Conservation (phyloP, 225 moss, liverwort and hornwort genomes). For the Antitrichia curtipendula region DNA sequence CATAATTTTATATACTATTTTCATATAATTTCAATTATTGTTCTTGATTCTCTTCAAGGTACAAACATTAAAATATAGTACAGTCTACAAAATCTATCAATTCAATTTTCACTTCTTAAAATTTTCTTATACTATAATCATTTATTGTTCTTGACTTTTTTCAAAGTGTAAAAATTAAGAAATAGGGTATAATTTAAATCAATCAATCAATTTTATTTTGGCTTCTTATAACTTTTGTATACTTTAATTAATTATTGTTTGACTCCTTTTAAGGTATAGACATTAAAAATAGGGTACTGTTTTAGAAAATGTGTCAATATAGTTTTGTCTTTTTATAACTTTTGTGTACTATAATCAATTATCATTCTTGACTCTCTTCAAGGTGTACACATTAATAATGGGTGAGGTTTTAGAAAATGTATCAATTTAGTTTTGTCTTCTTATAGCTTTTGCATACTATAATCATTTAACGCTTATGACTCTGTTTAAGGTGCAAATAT, state of each 20-base stretch:
- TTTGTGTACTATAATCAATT: background rate
- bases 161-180: no score
- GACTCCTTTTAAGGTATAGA: background rate
- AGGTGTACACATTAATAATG: no score
- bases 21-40: no score
- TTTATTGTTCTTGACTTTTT: no score
- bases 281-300: fast-evolving
- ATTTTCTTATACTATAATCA: no score
- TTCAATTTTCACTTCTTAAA: no score
- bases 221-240: background rate
- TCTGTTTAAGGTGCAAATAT: background rate
- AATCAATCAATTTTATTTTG: background rate
- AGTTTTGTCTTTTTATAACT: background rate
- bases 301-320: background rate
- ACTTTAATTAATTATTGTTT: background rate
- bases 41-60: no score
- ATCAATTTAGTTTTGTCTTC: background rate
- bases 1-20: no score
- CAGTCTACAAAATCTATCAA: no score
- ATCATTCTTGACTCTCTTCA: background rate
- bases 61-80: no score
- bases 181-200: fast-evolving
- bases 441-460: background rate
- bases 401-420: fast-evolving
- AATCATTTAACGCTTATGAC: background rate